Percentiles rank a stretch among this genome's conserved stretches.
phyloP scores from a whole-genome alignment of 306 rosid genomes.

The Citrullus colocynthis region DNA sequence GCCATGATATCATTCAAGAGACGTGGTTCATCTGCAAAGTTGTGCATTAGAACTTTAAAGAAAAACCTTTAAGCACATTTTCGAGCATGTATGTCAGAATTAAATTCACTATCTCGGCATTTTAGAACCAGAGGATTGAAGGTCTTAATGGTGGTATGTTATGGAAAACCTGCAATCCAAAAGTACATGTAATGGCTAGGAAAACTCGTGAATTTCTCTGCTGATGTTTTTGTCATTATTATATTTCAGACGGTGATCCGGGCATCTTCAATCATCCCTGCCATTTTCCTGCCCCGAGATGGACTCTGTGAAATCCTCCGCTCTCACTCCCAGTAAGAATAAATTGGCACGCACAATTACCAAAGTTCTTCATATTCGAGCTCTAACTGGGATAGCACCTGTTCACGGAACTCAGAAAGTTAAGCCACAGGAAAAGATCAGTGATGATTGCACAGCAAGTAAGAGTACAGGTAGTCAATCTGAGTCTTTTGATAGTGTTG shows the following conservation, averaged over 20 bases:
- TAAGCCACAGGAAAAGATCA: neutral
- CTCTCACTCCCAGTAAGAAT: constrained; percentile 49
- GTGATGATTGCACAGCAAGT: constrained; percentile 10
- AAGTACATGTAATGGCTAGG: neutral
- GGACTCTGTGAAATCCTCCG: constrained; percentile 59
- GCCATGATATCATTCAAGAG: neutral
- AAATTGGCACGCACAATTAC: constrained; percentile 49
- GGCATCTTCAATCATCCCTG: neutral
- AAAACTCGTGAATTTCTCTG: neutral
- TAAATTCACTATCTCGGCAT: neutral
- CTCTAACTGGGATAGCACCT: constrained; percentile 45
- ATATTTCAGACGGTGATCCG: neutral
- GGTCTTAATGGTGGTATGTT: neutral
- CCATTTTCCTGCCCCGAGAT: constrained; percentile 27
- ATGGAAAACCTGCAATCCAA: neutral
- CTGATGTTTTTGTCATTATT: neutral
- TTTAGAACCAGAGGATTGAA: neutral
- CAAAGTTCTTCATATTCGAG: constrained; percentile 64
- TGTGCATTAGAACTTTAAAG: neutral
- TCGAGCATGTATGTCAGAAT: neutral
- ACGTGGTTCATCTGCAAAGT: neutral
- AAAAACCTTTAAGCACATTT: neutral
- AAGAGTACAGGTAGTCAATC: constrained; percentile 22
- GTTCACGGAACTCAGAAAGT: constrained; percentile 31
- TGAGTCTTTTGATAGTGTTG: constrained; percentile 22